Percentiles rank a stretch among this genome's conserved stretches.
Conservation (phyloP, 2,329 filamentous ascomycete species). For the Cordyceps pruinosa region DNA sequence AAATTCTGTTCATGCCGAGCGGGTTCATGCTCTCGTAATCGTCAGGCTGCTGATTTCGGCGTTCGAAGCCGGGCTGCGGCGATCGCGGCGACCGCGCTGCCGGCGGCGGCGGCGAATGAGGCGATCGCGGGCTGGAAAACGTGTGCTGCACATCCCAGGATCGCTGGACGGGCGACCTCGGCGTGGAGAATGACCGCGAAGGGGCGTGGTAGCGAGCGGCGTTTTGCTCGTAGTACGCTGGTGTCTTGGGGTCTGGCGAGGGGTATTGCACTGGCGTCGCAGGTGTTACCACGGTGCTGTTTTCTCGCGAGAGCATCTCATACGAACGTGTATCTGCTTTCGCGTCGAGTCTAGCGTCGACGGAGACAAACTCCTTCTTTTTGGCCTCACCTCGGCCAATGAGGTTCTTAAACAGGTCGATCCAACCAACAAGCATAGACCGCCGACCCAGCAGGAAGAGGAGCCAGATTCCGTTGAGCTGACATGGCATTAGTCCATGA, state of each 20-base stretch:
- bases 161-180: slow-evolving; percentile 38
- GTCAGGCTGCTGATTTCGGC: slow-evolving; percentile 16
- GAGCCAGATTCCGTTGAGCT: slow-evolving; percentile 81
- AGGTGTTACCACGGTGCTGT: slow-evolving; percentile 48
- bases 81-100: background rate
- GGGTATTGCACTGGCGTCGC: slow-evolving; percentile 32
- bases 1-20: slow-evolving; percentile 51
- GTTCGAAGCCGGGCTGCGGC: slow-evolving; percentile 4
- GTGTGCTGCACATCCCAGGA: slow-evolving; percentile 38
- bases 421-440: slow-evolving; percentile 83
- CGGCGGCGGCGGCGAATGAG: background rate
- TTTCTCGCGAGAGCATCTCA: slow-evolving; percentile 67
- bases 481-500: background rate
- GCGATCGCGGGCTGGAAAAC: slow-evolving; percentile 26
- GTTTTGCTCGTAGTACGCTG: slow-evolving; percentile 48
- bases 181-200: slow-evolving; percentile 49
- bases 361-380: slow-evolving; percentile 80
- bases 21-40: slow-evolving; percentile 42
- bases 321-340: slow-evolving; percentile 64
- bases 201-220: slow-evolving; percentile 49
- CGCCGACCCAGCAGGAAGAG: slow-evolving; percentile 73
- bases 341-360: slow-evolving; percentile 61
- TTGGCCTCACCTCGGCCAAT: slow-evolving; percentile 33
- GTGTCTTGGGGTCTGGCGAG: slow-evolving; percentile 36
- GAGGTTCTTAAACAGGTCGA: slow-evolving; percentile 50